A percentile compares a stretch with the other conserved stretches of the same genome.
Conservation (phyloP, 2,329 filamentous ascomycete species). For the Pyrenophora teres region DNA sequence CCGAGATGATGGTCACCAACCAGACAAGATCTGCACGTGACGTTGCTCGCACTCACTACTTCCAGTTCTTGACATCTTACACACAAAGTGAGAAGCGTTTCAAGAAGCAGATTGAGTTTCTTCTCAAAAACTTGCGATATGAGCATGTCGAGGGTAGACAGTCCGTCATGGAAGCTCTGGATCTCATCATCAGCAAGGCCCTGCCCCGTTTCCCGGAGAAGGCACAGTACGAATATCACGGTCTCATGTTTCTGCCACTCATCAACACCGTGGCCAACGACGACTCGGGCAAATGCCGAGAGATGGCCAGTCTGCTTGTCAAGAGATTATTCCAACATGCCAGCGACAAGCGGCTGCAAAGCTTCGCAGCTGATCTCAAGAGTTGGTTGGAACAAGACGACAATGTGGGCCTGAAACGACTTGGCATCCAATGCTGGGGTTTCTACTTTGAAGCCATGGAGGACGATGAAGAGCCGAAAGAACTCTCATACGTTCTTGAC, state of each 20-base stretch:
- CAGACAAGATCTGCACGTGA: slow-evolving; percentile 87
- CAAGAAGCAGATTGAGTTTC: slow-evolving; percentile 84
- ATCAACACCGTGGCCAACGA: slow-evolving; percentile 88
- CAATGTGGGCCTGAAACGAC: slow-evolving; percentile 70
- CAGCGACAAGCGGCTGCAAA: slow-evolving; percentile 71
- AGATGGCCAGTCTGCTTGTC: slow-evolving; percentile 78
- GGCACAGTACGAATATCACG: slow-evolving; percentile 79
- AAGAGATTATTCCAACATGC: slow-evolving; percentile 80
- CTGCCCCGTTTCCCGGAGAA: slow-evolving; percentile 61
- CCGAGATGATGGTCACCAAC: slow-evolving; percentile 93
- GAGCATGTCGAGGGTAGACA: slow-evolving; percentile 84
- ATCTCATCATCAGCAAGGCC: slow-evolving; percentile 80
- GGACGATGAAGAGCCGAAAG: slow-evolving; percentile 63
- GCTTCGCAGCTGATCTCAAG: slow-evolving; percentile 72
- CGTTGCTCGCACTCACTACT: slow-evolving; percentile 84
- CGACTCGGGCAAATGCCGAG: slow-evolving; percentile 80
- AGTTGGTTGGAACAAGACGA: slow-evolving; percentile 77
- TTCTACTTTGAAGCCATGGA: slow-evolving; percentile 73
- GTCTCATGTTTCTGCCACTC: slow-evolving; percentile 82
- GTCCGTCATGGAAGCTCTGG: slow-evolving; percentile 90
- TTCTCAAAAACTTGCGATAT: slow-evolving; percentile 90
- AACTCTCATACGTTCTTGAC: slow-evolving; percentile 64
- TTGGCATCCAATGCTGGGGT: slow-evolving; percentile 79
- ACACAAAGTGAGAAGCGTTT: slow-evolving; percentile 89
- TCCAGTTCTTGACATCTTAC: slow-evolving; percentile 93